phyloP scores from a whole-genome alignment of 2,329 filamentous ascomycete species.

The Sclerotinia glacialis region DNA sequence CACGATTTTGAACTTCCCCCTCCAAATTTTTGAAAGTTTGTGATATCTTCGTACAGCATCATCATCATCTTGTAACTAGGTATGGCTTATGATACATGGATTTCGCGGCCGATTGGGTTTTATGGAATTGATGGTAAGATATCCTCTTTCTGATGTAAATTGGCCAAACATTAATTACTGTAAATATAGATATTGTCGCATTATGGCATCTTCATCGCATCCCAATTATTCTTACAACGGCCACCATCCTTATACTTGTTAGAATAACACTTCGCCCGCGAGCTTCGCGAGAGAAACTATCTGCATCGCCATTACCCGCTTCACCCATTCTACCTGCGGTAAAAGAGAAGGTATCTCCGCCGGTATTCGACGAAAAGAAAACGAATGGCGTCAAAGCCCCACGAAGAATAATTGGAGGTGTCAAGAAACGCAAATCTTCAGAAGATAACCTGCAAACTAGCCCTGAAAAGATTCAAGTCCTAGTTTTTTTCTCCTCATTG shows the following conservation, averaged over 20 bases:
- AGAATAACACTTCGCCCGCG: slow-evolving; percentile 39
- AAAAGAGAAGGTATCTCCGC: slow-evolving; percentile 30
- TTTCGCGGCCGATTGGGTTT: slow-evolving; percentile 25
- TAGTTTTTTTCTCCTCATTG: slow-evolving; percentile 88
- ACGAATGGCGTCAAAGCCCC: slow-evolving; percentile 38
- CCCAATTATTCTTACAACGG: slow-evolving; percentile 44
- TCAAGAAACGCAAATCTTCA: slow-evolving; percentile 34
- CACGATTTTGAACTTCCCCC: slow-evolving; percentile 16
- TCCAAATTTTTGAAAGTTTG: slow-evolving; percentile 12
- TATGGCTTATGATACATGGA: slow-evolving; percentile 24
- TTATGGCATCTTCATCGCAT: slow-evolving; percentile 49
- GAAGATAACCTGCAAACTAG: slow-evolving; percentile 36
- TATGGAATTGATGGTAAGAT: slow-evolving; percentile 28
- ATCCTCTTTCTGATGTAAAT: background rate
- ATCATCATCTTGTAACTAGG: no score
- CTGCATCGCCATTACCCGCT: slow-evolving; percentile 34
- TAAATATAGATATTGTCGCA: slow-evolving; percentile 33
- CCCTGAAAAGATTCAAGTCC: slow-evolving; percentile 58
- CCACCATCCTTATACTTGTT: slow-evolving; percentile 41
- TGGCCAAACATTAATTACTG: background rate
- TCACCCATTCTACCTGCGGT: slow-evolving; percentile 29
- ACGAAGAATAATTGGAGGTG: slow-evolving; percentile 40
- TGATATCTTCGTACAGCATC: background rate
- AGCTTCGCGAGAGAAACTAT: slow-evolving; percentile 36
- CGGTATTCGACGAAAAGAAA: slow-evolving; percentile 28